phyloP scores from a whole-genome alignment of 2,329 filamentous ascomycete genomes.

The Aspergillus sclerotialis region DNA sequence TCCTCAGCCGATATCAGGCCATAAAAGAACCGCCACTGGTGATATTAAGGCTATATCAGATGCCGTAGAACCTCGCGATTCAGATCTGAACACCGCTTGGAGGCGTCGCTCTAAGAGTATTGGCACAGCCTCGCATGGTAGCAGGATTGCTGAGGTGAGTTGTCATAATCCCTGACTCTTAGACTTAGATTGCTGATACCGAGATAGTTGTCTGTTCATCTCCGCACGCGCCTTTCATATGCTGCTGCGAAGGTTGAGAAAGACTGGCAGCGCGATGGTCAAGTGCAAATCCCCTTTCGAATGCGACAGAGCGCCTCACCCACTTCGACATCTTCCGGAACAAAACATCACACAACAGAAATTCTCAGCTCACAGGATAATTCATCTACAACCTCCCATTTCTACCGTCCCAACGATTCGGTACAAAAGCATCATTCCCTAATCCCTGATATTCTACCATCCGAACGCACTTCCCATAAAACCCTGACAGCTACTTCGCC shows the following conservation, averaged over 20 bases:
- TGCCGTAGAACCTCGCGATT: slow-evolving; percentile 10
- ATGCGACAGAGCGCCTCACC: slow-evolving; percentile 63
- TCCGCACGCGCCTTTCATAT: slow-evolving; percentile 80
- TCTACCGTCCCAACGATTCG: slow-evolving; percentile 4
- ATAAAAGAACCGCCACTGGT: slow-evolving; percentile 73
- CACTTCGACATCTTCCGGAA: slow-evolving; percentile 46
- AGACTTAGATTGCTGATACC: slow-evolving; percentile 13
- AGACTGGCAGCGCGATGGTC: slow-evolving; percentile 69
- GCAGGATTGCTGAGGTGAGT: slow-evolving; percentile 70
- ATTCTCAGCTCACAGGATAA: slow-evolving; percentile 29
- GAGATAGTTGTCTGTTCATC: slow-evolving; percentile 63
- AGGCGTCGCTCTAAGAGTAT: slow-evolving; percentile 62
- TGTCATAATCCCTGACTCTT: slow-evolving; percentile 11
- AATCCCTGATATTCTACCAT: no score
- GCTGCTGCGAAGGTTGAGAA: slow-evolving; percentile 91
- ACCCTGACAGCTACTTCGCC: slow-evolving; percentile 13
- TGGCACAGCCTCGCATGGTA: slow-evolving; percentile 61
- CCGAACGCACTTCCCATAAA: slow-evolving; percentile 9
- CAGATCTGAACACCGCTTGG: slow-evolving; percentile 25
- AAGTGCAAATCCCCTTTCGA: slow-evolving; percentile 70
- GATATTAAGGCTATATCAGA: slow-evolving; percentile 52
- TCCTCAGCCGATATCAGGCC: slow-evolving; percentile 27
- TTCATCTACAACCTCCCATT: slow-evolving; percentile 9
- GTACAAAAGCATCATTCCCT: no score
- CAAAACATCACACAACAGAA: slow-evolving; percentile 25